Evolutionary conservation across 2,329 filamentous ascomycete genomes (phyloP).

Genomic region (Verticillium zaregamsianum): DNA sequence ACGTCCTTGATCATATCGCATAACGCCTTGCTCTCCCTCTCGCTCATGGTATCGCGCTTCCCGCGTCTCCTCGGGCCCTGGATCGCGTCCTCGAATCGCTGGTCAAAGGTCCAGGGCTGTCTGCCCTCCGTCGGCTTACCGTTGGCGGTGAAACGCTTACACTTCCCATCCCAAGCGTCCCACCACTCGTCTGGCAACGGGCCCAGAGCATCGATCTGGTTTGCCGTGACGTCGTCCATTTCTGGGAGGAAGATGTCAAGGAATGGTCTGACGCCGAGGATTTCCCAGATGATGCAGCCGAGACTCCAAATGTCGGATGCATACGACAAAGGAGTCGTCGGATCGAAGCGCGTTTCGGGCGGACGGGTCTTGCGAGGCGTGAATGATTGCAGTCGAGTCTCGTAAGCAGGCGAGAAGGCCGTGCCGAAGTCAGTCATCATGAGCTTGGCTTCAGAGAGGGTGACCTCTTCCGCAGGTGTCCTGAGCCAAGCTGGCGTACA

Average conservation of each 20-base stretch:
- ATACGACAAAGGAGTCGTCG: constrained; percentile 20
- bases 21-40: constrained; percentile 13
- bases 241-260: constrained; percentile 18
- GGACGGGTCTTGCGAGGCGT: constrained; percentile 18
- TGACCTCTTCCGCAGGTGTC: constrained; percentile 19
- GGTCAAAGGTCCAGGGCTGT: constrained; percentile 18
- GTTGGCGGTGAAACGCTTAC: constrained; percentile 1
- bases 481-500: constrained; percentile 24
- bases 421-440: constrained; percentile 24
- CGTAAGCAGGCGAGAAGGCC: constrained; percentile 18
- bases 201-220: constrained; percentile 26
- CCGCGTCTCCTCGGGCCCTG: constrained; percentile 17
- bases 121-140: constrained; percentile 2
- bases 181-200: constrained; percentile 8
- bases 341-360: constrained; percentile 24
- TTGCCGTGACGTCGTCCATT: constrained; percentile 20
- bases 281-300: constrained; percentile 22
- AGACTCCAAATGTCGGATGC: constrained; percentile 28
- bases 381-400: constrained; percentile 12
- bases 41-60: not conserved
- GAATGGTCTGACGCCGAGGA: constrained; percentile 21
- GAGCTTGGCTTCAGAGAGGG: constrained; percentile 7
- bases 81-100: constrained; percentile 23
- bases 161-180: constrained; percentile 6
- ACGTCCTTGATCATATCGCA: constrained; percentile 10